Base-by-base conservation (phyloP, 164 flowering plant species). In the Warburgia ugandensis region DNA sequence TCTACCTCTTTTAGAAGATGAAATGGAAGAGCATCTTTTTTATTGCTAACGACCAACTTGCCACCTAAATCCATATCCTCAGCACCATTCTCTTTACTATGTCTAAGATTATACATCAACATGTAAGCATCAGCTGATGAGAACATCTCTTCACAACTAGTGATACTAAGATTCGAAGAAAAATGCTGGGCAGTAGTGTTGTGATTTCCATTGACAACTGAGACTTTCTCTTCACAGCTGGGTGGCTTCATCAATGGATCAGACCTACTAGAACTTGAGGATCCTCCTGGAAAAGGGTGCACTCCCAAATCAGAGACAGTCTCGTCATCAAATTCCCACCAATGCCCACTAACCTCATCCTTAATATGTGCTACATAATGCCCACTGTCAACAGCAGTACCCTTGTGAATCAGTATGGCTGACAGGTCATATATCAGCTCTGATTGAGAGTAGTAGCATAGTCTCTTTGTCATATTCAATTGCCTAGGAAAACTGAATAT, bases 311-410 rank as follows among this genome's bases (percentile, higher is more conserved):
- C 73, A 25, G 94, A 79, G 20, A 94, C 97, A 55, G 64, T 68
- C 67, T 89, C 99, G 65, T 94, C 97, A 68, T 94, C 97, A 71
- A 94, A 89, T 67, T 89, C 84, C 99, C 99, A 94, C 99, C 99
- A 94, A 41, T 66, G 72, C 29, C 89, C 94, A 9, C 84, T 78
- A 36, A 59, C 71, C 45, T 72, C 80, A 74, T 94, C 92, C 73
- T 79, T 89, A 46, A 94, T 86, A 62, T 83, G 86, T 45, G 94
- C 97, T 23, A 87, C 60, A 62, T 94, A 94, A 62, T 94, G 99
- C 25, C 99, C 99, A 74, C 94, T 82, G 46, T 89, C 84, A 38
- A 79, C 95, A 57, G 94, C 92, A 61, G 83, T 69, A 39, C 99
- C 97, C 77, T 80, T 89, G 79, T 94, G 99, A 55, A 89, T 75